Evolutionary conservation across 192 early-diverging fungal genomes (phyloP), one percentile per base, ranked within the genome.

Genomic region (Coemansia sp.): DNA sequence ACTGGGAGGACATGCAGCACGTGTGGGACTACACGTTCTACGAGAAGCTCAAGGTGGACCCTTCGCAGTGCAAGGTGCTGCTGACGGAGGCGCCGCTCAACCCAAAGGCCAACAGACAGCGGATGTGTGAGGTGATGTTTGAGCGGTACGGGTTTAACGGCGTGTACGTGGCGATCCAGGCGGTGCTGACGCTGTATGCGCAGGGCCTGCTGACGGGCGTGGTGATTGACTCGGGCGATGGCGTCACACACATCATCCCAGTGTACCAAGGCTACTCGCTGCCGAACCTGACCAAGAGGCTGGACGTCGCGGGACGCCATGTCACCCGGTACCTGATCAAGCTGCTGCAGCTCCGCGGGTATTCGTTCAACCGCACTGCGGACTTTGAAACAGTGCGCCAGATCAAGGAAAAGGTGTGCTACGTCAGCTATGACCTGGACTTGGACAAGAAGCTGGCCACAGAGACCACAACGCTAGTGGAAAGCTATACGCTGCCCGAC

Each of bases 21-120:
- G 87, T 99, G 48, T 99, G 97, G 97, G 90, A 97, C 80, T 98
- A 99, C 65, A 98, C 96, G 19, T 98, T 98, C 73, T 85, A 87
- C 65, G 90, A 95, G 73, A 94, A 93, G 82, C 86, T 99, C 23
- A 85, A 88, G 70, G 87, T 96, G 63, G 91, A 98, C 72, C 94
- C 89, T 36, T 79, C 75, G 29, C 92, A 97, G 62, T 89, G 90
- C 81, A 97, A 96, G 76, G 89, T 99, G 59, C 84, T 99, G 69
- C 76, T 99, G 75, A 99, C 95, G 13, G 97, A 99, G 78, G 92
- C 97, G 14, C 93, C 94, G 33, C 88, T 96, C 86, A 99, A 99
- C 79, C 97, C 97, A 46, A 87, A 87, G 74, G 81, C 82, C 33
- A 99, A 99, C 76, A 79, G 97, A 34, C 89, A 93, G 79, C 87